A percentile compares a stretch with the other conserved stretches of the same genome.
phyloP scores from a whole-genome alignment of 2,329 filamentous ascomycete species.

The Chrysoporthe austroafricana region DNA sequence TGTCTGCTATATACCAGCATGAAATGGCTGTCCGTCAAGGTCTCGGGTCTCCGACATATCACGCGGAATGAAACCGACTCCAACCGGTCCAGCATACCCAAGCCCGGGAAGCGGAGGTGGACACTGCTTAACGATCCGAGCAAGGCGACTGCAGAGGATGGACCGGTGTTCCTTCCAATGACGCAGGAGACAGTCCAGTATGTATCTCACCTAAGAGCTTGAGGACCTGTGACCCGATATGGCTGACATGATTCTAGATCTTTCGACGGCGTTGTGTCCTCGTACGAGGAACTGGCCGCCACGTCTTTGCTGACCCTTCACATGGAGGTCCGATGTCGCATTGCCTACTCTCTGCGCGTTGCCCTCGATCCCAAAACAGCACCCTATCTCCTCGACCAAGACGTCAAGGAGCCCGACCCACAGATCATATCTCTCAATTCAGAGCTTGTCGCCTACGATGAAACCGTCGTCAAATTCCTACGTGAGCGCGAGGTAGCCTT shows the following conservation, averaged over 20 bases:
- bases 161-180: constrained; percentile 81
- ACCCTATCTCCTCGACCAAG: constrained; percentile 69
- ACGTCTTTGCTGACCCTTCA: constrained; percentile 85
- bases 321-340: constrained; percentile 83
- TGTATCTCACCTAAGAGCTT: constrained; percentile 38
- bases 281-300: constrained; percentile 78
- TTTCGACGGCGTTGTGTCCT: constrained; percentile 85
- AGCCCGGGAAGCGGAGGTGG: constrained; percentile 75
- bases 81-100: constrained; percentile 56
- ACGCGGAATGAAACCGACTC: constrained; percentile 73
- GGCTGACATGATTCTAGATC: constrained; percentile 51
- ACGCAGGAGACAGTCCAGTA: constrained; percentile 82
- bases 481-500: constrained; percentile 73
- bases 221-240: background rate
- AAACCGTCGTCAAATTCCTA: constrained; percentile 75
- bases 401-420: constrained; percentile 77
- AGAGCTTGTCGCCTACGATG: constrained; percentile 85
- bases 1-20: constrained; percentile 95
- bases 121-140: constrained; percentile 72
- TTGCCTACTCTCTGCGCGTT: constrained; percentile 75
- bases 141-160: constrained; percentile 62
- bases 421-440: constrained; percentile 82
- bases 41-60: constrained; percentile 80
- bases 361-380: constrained; percentile 64
- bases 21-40: constrained; percentile 92